Base-by-base conservation (phyloP, 2,329 filamentous ascomycete genomes). In the Fusarium illudens region DNA sequence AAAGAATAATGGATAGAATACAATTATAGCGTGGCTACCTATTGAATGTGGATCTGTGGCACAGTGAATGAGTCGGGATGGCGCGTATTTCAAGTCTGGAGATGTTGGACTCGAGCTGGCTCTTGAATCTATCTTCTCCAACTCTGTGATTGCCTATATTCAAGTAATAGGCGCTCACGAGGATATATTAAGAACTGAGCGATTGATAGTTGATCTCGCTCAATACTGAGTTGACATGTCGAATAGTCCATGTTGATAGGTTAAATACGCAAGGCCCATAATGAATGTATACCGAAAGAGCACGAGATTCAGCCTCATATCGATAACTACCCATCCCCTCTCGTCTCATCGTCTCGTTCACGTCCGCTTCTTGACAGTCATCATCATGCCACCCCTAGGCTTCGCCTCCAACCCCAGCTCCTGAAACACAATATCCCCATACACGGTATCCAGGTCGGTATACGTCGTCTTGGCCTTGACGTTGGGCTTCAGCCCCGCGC, bases 371-470 rank as follows among this genome's bases (percentile, higher is more conserved):
- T 30, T 64, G 3, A 71, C 64, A 20, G 12, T 69, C 70, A 74
- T 71, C 68, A 68, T 71, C 71, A 73, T 73, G 1, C 61, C 60
- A 11, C 68, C 60, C 34, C 68, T 52, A 7, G 62, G 70, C 30
- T 60, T 71, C 11, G 60, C 66, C 46, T 74, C 71, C 25, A 72
- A 36, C 1, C 50, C 66, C 30, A 72, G 34, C 57, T 70, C 60
- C 36, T 71, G 72, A 44, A 74, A 72, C 4, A 64, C 51, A 13
- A 60, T 49, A 46, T 76, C 71, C 9, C 73, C 70, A 52, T 70
- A 70, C 11, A 65, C 48, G 0, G 60, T 67, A 44, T 77, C 75
- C 5, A 74, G 33, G 15, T 74, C 62, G 3, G 74, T 75, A 29
- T 75, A 68, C 1, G 34, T 30, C 1, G 67, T 62, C 53, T 39